Percentiles rank a stretch among this genome's conserved stretches.
Conservation (phyloP, 345 rosid species). For the Hevea brasiliensis region DNA sequence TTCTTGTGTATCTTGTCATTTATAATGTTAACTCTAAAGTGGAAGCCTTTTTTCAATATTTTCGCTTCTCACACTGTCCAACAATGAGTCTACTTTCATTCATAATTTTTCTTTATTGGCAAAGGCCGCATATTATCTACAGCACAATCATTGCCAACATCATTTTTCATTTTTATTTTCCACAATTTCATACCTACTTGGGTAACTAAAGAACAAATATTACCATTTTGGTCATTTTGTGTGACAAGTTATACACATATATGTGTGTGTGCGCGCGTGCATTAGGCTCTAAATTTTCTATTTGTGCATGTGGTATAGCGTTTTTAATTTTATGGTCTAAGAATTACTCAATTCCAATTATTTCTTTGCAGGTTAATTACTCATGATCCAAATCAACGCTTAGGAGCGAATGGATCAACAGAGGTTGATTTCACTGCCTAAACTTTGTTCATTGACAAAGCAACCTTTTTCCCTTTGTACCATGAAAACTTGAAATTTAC, state of each 20-base stretch:
- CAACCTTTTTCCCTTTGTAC: not conserved
- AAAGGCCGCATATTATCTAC: not conserved
- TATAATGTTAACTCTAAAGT: too few species aligned
- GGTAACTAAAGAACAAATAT: not conserved
- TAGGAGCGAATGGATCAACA: slow-evolving; percentile 69
- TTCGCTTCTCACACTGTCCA: not conserved
- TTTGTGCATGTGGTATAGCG: not conserved
- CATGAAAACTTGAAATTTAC: slow-evolving; percentile 13
- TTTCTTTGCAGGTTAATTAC: slow-evolving; percentile 53
- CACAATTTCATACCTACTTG: not conserved
- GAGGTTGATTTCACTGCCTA: slow-evolving; percentile 49
- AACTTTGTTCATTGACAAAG: slow-evolving; percentile 6
- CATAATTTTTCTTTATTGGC: not conserved
- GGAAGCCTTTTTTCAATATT: not conserved
- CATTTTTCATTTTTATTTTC: not conserved
- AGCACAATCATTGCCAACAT: not conserved
- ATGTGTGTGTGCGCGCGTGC: too few species aligned
- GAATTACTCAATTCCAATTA: slow-evolving; percentile 9
- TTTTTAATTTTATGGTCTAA: not conserved
- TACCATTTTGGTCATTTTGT: not conserved
- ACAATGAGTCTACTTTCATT: not conserved
- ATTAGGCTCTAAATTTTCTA: not conserved
- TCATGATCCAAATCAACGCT: slow-evolving; percentile 61
- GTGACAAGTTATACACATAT: too few species aligned
- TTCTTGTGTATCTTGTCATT: not conserved